Percentiles rank a stretch among this genome's conserved stretches.
phyloP scores from a whole-genome alignment of 805 yeast genomes.

The Diddensiella caesifluorescens region DNA sequence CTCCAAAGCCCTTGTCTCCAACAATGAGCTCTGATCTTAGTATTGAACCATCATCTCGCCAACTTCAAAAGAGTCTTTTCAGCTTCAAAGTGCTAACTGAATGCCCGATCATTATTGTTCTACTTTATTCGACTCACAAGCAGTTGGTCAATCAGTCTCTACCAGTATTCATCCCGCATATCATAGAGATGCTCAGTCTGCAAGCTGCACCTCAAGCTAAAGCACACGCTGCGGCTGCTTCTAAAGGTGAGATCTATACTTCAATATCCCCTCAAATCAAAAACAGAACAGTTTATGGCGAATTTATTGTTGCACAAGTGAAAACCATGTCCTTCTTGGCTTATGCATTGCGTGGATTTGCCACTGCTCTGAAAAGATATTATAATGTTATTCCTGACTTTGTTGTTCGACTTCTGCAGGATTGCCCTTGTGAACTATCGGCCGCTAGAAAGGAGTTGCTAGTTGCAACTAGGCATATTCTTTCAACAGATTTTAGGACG shows the following conservation, averaged over 20 bases:
- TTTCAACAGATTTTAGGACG: constrained; percentile 79
- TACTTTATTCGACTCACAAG: constrained; percentile 83
- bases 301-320: constrained; percentile 87
- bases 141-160: constrained; percentile 64
- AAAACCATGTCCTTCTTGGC: constrained; percentile 95
- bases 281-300: constrained; percentile 77
- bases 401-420: constrained; percentile 79
- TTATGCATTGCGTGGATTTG: constrained; percentile 80
- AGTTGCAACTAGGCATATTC: constrained; percentile 92
- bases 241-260: constrained; percentile 54
- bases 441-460: constrained; percentile 87
- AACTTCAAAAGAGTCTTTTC: constrained; percentile 59
- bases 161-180: constrained; percentile 73
- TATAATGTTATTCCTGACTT: constrained; percentile 75
- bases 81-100: constrained; percentile 92
- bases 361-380: constrained; percentile 54
- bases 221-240: constrained; percentile 50
- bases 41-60: constrained; percentile 42
- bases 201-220: constrained; percentile 78
- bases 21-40: constrained; percentile 32
- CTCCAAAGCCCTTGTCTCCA: constrained; percentile 42
- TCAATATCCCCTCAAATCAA: constrained; percentile 70
- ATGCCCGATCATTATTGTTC: constrained; percentile 95
- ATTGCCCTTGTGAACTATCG: constrained; percentile 90
- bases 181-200: constrained; percentile 63